These are phyloP conservation scores for Solanum sitiens DNA, from an alignment of 257 asterid genomes.

Conservation along the genomic window DNA sequence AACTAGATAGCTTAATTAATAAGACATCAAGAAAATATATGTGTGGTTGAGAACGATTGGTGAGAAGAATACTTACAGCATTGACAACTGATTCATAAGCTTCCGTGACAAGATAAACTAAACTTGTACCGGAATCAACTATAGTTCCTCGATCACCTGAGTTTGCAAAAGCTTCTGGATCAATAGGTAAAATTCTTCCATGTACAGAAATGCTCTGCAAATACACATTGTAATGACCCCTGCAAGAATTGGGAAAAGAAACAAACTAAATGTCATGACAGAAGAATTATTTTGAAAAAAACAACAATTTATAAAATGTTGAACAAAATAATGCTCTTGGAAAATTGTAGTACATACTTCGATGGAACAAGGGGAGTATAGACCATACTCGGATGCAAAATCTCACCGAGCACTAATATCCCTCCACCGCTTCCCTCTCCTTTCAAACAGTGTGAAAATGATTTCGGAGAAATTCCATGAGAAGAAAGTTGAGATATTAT, in stretches of 20 bases:
- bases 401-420: constrained; percentile 47
- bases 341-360: constrained; percentile 33
- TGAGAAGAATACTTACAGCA: constrained; percentile 38
- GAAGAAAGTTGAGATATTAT: constrained; percentile 71
- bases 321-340: no score
- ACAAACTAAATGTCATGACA: not conserved
- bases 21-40: no score
- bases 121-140: constrained; percentile 78
- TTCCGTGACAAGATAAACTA: constrained; percentile 66
- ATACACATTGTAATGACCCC: constrained; percentile 76
- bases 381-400: constrained; percentile 24
- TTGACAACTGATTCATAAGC: constrained; percentile 70
- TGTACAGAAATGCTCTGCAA: constrained; percentile 66
- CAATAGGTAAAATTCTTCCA: constrained; percentile 57
- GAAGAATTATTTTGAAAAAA: not conserved
- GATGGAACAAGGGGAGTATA: constrained; percentile 85
- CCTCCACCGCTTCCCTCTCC: constrained; percentile 88
- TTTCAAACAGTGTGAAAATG: constrained; percentile 73
- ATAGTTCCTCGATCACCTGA: constrained; percentile 60
- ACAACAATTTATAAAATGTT: not conserved
- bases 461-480: constrained; percentile 53
- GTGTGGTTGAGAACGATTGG: not conserved
- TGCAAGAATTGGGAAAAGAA: constrained; percentile 10
- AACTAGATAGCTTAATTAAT: no score
- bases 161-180: constrained; percentile 51